Percentiles rank a stretch among this genome's conserved stretches.
Evolutionary conservation across 73 alveolate genomes (phyloP).

Genomic region (Paramecium sonneborni): DNA sequence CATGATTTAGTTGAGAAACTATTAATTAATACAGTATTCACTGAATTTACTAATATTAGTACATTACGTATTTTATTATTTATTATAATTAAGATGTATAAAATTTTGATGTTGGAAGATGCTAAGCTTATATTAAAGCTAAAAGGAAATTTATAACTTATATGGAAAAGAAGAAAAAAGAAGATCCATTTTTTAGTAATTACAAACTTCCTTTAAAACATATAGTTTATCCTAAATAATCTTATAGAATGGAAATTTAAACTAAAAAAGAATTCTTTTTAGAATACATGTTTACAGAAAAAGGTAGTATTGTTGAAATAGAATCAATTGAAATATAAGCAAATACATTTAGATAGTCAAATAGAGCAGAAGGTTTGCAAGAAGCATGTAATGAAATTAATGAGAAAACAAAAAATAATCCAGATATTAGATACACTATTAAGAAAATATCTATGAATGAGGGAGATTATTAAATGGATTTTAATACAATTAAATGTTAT

Average conservation of each 20-base stretch:
- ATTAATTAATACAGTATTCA: neutral
- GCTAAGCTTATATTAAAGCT: neutral
- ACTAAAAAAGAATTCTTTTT: neutral
- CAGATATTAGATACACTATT: neutral
- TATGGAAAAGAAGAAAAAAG: neutral
- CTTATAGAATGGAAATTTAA: neutral
- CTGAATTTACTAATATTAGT: neutral
- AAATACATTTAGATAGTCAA: neutral
- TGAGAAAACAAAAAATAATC: neutral
- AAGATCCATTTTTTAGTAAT: neutral
- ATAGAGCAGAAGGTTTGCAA: neutral
- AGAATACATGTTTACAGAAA: constrained; percentile 4
- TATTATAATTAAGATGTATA: neutral
- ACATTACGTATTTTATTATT: neutral
- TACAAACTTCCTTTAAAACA: neutral
- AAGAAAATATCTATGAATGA: neutral
- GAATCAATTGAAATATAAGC: neutral
- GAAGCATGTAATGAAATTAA: neutral
- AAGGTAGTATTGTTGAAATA: neutral
- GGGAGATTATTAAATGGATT: neutral
- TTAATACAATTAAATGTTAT: neutral
- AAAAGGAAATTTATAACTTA: neutral
- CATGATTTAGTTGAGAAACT: constrained; percentile 39
- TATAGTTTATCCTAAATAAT: neutral
- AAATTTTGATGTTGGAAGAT: constrained; percentile 39